phyloP scores from a whole-genome alignment of 2,329 filamentous ascomycete species.

The Exophiala lecanii-corni region DNA sequence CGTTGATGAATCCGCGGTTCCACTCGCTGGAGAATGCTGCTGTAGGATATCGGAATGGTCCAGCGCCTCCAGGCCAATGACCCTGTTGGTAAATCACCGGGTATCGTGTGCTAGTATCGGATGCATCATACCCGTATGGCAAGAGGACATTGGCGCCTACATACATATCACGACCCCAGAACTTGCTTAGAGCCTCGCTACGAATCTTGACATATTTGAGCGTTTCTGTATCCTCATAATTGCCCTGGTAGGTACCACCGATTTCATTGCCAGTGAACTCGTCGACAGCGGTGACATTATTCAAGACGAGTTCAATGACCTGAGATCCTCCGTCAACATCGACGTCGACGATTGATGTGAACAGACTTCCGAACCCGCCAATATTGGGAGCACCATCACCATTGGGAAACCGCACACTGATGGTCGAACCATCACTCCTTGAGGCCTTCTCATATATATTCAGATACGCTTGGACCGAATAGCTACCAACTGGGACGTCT shows the following conservation, averaged over 20 bases:
- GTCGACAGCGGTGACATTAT: conserved; percentile 8
- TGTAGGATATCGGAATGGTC: conserved; percentile 11
- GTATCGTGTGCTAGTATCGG: conserved; percentile 10
- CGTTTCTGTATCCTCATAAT: conserved; percentile 11
- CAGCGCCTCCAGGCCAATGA: conserved; percentile 9
- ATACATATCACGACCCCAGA: conserved; percentile 16
- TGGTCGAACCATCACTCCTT: conserved; percentile 10
- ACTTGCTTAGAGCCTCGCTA: conserved; percentile 14
- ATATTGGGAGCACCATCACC: conserved; percentile 13
- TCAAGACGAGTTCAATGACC: conserved; percentile 10
- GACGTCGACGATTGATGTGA: conserved; percentile 7
- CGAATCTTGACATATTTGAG: conserved; percentile 16
- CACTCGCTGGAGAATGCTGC: conserved; percentile 13
- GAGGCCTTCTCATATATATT: conserved; percentile 12
- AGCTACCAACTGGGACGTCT: conserved; percentile 10
- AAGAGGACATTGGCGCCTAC: conserved; percentile 14
- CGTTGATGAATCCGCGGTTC: conserved; percentile 8
- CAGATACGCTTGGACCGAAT: conserved; percentile 15
- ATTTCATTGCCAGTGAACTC: conserved; percentile 9
- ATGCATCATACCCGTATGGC: conserved; percentile 9
- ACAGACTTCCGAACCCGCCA: conserved; percentile 8
- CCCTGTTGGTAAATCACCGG: conserved; percentile 16
- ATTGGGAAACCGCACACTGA: conserved; percentile 14
- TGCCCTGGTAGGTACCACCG: conserved; percentile 12
- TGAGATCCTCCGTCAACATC: conserved; percentile 3